phyloP scores from a whole-genome alignment of 1,284 basidiomycete genomes.

The Cystobasidium sp. region DNA sequence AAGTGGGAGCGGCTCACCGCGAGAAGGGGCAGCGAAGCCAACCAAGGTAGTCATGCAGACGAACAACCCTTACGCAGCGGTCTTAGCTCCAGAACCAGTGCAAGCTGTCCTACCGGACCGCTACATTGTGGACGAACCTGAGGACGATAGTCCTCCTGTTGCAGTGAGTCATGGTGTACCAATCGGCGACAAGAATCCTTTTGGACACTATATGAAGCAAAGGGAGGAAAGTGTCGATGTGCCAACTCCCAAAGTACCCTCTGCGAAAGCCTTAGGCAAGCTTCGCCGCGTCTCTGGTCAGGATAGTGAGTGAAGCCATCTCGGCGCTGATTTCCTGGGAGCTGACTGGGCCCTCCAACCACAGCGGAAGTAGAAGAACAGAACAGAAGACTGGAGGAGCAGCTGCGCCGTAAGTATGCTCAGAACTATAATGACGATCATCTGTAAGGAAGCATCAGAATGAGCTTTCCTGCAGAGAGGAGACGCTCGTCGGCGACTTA shows the following conservation, averaged over 20 bases:
- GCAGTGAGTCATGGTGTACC: not conserved
- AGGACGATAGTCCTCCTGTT: constrained; percentile 1
- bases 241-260: constrained; percentile 43
- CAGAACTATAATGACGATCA: constrained; percentile 33
- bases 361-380: constrained; percentile 39
- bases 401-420: constrained; percentile 47
- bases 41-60: constrained; percentile 15
- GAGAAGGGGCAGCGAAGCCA: not conserved
- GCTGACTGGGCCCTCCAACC: not conserved
- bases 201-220: constrained; percentile 10
- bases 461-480: not conserved
- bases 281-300: constrained; percentile 47
- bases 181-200: constrained; percentile 26
- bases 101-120: constrained; percentile 14
- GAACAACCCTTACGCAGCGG: constrained; percentile 28
- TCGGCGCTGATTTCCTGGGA: not conserved
- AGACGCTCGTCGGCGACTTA: no score
- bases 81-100: not conserved
- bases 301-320: constrained; percentile 28
- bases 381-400: constrained; percentile 45
- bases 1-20: constrained; percentile 8
- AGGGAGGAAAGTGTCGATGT: constrained; percentile 23
- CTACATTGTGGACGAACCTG: constrained; percentile 38
- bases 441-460: not conserved
- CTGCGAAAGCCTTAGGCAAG: constrained; percentile 51